These are phyloP conservation scores for Apiospora aurea DNA, from an alignment of 2,329 filamentous ascomycete genomes.

Conservation along the genomic window DNA sequence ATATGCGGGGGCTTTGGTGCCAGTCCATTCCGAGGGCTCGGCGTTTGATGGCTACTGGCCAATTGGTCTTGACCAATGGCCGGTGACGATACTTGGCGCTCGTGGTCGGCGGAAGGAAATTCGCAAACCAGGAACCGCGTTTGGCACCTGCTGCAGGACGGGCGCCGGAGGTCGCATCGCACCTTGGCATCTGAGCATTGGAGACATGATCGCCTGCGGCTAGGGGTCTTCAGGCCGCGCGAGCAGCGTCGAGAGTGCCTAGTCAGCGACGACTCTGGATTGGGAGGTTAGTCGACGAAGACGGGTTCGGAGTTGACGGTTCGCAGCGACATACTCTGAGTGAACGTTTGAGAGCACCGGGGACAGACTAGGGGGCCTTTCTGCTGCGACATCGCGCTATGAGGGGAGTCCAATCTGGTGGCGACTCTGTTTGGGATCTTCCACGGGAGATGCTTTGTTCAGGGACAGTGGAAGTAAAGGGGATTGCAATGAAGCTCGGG, in stretches of 20 bases:
- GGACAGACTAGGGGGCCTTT: background rate
- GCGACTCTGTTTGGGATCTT: no score
- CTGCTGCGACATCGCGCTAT: background rate
- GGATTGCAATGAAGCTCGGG: background rate
- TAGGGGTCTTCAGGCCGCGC: background rate
- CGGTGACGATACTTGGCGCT: background rate
- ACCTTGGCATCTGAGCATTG: conserved; percentile 4
- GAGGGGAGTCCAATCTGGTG: no score
- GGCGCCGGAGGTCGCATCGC: conserved; percentile 17
- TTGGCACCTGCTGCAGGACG: conserved; percentile 5
- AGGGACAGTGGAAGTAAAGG: background rate
- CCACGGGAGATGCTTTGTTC: no score
- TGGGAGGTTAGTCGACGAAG: background rate
- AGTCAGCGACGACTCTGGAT: background rate
- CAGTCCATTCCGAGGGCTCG: background rate
- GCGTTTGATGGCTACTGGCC: background rate
- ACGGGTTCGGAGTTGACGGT: background rate
- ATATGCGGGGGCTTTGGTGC: background rate
- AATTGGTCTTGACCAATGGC: background rate
- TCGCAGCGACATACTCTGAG: background rate
- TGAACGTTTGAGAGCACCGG: conserved; percentile 1
- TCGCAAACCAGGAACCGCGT: background rate
- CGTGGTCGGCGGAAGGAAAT: background rate
- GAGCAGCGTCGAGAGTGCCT: background rate
- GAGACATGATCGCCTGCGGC: background rate